These are phyloP conservation scores for Aspergillus pseudotamarii DNA, from an alignment of 2,329 filamentous ascomycete genomes.

Conservation along the genomic window DNA sequence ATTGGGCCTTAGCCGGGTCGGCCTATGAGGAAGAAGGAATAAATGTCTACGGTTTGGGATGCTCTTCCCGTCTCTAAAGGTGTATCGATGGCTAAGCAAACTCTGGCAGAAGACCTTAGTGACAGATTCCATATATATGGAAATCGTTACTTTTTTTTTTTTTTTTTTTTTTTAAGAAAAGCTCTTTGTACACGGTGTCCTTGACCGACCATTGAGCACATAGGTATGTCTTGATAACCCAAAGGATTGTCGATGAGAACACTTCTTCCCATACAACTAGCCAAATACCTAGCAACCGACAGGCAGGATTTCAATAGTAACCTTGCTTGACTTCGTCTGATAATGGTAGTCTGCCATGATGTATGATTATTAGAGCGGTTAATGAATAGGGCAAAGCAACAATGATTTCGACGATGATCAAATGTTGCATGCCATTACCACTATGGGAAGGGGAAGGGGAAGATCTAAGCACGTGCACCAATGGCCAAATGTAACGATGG, in stretches of 20 bases:
- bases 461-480: background rate
- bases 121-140: background rate
- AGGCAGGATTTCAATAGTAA: background rate
- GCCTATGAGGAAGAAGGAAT: background rate
- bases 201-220: background rate
- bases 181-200: background rate
- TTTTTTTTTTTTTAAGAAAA: background rate
- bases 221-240: background rate
- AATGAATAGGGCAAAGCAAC: background rate
- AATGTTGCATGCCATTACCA: background rate
- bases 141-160: too few relatives aligned
- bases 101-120: background rate
- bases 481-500: background rate
- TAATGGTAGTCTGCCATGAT: background rate
- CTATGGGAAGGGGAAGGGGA: background rate
- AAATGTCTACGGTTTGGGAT: background rate
- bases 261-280: background rate
- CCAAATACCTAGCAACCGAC: background rate
- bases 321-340: background rate
- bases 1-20: background rate
- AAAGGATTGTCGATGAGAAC: background rate
- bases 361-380: background rate
- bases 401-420: background rate
- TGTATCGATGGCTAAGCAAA: background rate
- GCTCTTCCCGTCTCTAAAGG: background rate